Evolutionary conservation across 1,284 basidiomycete species (phyloP), one percentile per base, ranked within the genome.

Genomic region (Pseudozyma flocculosa): DNA sequence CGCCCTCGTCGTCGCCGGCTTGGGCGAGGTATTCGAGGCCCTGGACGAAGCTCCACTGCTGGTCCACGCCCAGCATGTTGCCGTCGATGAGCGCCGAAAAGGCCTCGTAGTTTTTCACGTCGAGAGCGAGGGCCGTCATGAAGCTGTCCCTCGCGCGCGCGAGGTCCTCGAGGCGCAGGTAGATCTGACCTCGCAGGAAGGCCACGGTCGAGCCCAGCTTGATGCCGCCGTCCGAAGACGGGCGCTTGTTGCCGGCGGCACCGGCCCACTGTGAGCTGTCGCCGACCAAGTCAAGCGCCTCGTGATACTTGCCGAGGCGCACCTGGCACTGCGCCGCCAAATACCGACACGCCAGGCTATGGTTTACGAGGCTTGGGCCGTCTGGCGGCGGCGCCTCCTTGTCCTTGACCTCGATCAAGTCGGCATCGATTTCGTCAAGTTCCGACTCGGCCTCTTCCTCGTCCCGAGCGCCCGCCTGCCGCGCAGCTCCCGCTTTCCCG

Each of bases 101-200:
- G 1, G 92, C 88, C 65, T 98, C 95, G 75, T 92, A 98, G 78
- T 94, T 97, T 79, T 96, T 96, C 23, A 98, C 90, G 71, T 99
- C 95, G 14, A 97, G 82, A 0, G 88, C 84, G 15, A 99, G 83
- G 1, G 95, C 93, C 68, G 96, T 92, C 85, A 97, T 88, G 75
- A 97, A 96, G 61, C 88, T 89, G 51, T 90, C 84, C 72, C 94
- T 94, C 0, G 95, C 95, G 59, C 89, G 85, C 40, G 90, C 87
- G 14, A 87, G 85, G 8, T 92, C 87, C 63, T 92, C 93, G 13
- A 96, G 82, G 66, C 96, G 92, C 24, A 96, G 85, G 85, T 97
- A 93, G 17, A 99, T 83, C 37, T 95, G 81, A 2, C 93, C 95
- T 36, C 95, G 87, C 15, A 98, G 81, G 76, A 92, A 88, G 73